Percentiles rank a stretch among this genome's conserved stretches.
Conservation (phyloP, 148 eudicot species). For the Dianthus caryophyllus region DNA sequence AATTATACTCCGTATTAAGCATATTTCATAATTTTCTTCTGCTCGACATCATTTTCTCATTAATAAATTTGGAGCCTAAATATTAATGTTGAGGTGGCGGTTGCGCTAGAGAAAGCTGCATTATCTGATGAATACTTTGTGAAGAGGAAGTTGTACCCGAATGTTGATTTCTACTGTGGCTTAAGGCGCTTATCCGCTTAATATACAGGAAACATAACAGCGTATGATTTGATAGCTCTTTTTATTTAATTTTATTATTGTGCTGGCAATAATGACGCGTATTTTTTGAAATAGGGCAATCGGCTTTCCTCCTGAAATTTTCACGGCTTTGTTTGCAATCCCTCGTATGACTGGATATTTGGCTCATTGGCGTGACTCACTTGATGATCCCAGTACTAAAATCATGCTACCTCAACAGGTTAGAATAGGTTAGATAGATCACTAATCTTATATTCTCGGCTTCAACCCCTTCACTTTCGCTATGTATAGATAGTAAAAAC, state of each 20-base stretch:
- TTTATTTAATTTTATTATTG: background rate
- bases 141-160: constrained; percentile 91
- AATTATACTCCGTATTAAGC: too few relatives aligned
- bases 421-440: too few relatives aligned
- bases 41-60: background rate
- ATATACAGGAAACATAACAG: constrained; percentile 64
- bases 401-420: constrained; percentile 99
- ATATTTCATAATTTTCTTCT: background rate
- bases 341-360: constrained; percentile 99
- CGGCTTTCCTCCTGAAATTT: constrained; percentile 96
- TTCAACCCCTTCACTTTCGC: too few relatives aligned
- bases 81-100: constrained; percentile 63
- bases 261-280: background rate
- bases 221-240: background rate
- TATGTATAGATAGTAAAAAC: too few relatives aligned
- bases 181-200: too few relatives aligned
- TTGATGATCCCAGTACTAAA: constrained; percentile 98
- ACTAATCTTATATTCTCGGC: too few relatives aligned
- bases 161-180: constrained; percentile 98
- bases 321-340: constrained; percentile 85
- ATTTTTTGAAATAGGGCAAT: constrained; percentile 62
- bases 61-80: background rate
- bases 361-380: constrained; percentile 96
- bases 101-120: constrained; percentile 98
- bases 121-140: constrained; percentile 88